Evolutionary conservation across 306 rosid species (phyloP), one percentile per base, ranked within the genome.

Genomic region (Lathyrus sativus): DNA sequence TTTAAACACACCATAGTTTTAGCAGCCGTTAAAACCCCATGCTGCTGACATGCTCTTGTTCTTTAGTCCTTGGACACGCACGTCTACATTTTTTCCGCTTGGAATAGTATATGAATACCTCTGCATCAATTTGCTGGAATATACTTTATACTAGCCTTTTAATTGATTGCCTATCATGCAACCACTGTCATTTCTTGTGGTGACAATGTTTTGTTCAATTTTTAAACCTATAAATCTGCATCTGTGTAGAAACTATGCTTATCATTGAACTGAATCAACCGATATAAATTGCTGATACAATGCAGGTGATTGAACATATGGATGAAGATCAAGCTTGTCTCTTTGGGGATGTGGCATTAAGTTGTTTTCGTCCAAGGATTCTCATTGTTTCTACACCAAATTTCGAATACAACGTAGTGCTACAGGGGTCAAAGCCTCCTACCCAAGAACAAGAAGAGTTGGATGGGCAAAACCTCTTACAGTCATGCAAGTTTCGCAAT

Each of bases 301-400:
- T 68, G 50, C 65, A 93, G 99, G 99, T 93, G 38, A 93, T 93
- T 67, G 99, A 93, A 76, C 99, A 93, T 44, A 93, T 93, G 96
- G 95, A 88, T 55, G 99, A 93, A 88, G 95, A 86, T 70, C 95
- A 88, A 84, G 99, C 99, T 26, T 57, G 72, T 73, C 77, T 74
- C 39, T 93, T 90, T 49, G 99, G 99, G 49, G 71, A 93, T 28
- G 84, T 83, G 82, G 95, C 85, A 44, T 65, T 93, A 63, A 79
- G 90, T 48, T 84, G 6, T 65, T 93, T 90, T 31, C 19, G 79
- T 38, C 99, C 99, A 5, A 84, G 78, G 79, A 82, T 90, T 84
- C 96, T 93, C 54, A 88, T 93, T 49, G 88, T 93, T 68, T 93
- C 99, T 3, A 93, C 99, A 0, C 99, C 99, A 39, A 93, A 93